A percentile compares a stretch with the other conserved stretches of the same genome.
Evolutionary conservation across 1,284 basidiomycete species (phyloP).

Genomic region (Apiotrichum gracile): DNA sequence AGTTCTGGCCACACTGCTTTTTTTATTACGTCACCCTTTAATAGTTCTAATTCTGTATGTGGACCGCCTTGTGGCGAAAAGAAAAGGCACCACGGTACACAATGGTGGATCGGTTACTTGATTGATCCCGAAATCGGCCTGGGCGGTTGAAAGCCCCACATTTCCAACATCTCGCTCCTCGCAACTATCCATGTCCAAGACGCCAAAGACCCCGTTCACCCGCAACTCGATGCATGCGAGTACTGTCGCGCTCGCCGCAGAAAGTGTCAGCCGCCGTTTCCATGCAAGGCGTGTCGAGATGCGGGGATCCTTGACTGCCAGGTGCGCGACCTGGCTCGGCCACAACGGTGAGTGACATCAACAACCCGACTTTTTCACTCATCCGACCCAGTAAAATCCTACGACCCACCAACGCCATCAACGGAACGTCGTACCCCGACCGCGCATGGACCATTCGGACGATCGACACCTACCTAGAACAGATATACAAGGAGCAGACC

Average conservation of each 20-base stretch:
- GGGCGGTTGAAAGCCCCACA: no score
- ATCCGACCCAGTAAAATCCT: background rate
- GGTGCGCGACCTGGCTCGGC: conserved; percentile 8
- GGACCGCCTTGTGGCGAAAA: no score
- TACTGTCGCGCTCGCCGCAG: conserved; percentile 13
- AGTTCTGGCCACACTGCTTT: no score
- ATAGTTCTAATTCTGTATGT: no score
- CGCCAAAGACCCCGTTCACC: background rate
- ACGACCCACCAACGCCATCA: background rate
- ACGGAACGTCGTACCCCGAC: conserved; percentile 7
- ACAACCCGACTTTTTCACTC: no score
- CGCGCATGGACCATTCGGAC: conserved; percentile 2
- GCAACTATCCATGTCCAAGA: background rate
- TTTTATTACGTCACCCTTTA: no score
- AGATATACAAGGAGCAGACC: conserved; percentile 5
- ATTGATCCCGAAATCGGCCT: no score
- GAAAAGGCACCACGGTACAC: no score
- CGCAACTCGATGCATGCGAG: conserved; percentile 14
- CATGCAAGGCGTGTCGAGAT: conserved; percentile 12
- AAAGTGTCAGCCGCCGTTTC: conserved; percentile 14
- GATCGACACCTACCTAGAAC: conserved; percentile 7
- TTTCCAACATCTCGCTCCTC: no score
- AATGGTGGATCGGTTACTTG: no score
- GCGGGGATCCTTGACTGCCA: conserved; percentile 11
- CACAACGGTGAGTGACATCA: background rate